Evolutionary conservation across 768 basidiomycete genomes (phyloP).

Genomic region (Kondoa subrosea): DNA sequence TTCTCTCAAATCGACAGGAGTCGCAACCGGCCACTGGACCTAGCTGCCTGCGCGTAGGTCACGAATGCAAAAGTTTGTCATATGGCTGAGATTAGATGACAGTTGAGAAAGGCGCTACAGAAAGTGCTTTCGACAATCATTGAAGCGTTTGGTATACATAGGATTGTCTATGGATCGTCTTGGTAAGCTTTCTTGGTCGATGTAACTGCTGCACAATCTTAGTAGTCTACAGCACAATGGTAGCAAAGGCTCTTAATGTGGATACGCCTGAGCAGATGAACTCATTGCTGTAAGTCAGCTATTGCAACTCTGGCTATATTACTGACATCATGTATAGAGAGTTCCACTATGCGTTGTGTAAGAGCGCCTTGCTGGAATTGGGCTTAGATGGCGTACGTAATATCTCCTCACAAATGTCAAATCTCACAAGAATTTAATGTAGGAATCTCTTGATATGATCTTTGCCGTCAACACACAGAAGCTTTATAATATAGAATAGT

Average conservation of each 20-base stretch:
- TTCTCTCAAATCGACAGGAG: too few relatives aligned
- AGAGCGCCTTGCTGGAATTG: not conserved
- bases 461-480: too few relatives aligned
- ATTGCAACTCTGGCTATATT: not conserved
- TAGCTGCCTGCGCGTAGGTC: too few relatives aligned
- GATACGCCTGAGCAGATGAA: not conserved
- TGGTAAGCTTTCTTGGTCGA: too few relatives aligned
- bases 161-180: not conserved
- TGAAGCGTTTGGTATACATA: not conserved
- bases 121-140: not conserved
- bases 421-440: not conserved
- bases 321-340: not conserved
- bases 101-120: not conserved
- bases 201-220: too few relatives aligned
- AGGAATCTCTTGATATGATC: not conserved
- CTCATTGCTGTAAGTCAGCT: not conserved
- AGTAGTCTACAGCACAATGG: not conserved
- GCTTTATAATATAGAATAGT: too few relatives aligned
- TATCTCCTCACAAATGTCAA: not conserved
- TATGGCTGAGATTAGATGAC: not conserved
- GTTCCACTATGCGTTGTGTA: not conserved
- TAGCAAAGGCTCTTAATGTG: too few relatives aligned
- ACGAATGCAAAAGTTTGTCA: too few relatives aligned
- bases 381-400: not conserved
- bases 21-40: too few relatives aligned